Evolutionary conservation across 2,329 filamentous ascomycete genomes (phyloP).

Genomic region (Nemania bipapillata): DNA sequence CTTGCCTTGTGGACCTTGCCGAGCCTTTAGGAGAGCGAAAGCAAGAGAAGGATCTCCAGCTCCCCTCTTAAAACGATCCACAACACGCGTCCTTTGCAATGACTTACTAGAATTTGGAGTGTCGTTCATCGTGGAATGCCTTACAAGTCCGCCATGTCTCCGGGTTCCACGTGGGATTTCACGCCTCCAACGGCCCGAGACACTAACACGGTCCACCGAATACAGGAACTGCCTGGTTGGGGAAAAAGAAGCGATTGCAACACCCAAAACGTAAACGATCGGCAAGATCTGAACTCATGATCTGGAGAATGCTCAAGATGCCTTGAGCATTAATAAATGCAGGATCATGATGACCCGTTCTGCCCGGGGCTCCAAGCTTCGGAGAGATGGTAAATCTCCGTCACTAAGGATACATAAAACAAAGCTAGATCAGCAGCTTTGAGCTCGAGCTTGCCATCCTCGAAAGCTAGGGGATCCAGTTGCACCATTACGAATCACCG

Average conservation of each 20-base stretch:
- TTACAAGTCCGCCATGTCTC: neutral
- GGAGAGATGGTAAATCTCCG: neutral
- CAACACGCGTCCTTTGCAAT: neutral
- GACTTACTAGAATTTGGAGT: neutral
- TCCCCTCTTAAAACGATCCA: neutral
- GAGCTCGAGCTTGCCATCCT: neutral
- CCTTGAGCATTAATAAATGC: neutral
- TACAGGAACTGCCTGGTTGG: conserved; percentile 9
- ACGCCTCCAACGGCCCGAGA: neutral
- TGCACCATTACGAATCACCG: neutral
- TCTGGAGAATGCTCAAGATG: neutral
- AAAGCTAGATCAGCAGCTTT: neutral
- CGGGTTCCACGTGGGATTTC: neutral
- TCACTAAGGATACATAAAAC: neutral
- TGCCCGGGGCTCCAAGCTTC: neutral
- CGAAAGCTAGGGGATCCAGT: neutral
- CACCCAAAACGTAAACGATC: conserved; percentile 15
- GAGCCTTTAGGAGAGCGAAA: conserved; percentile 20
- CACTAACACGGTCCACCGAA: neutral
- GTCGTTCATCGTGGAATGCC: neutral
- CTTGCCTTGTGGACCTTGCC: conserved; percentile 14
- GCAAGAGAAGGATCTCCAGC: neutral
- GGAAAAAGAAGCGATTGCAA: conserved; percentile 21
- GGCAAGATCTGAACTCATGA: conserved; percentile 16
- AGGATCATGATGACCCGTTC: conserved; percentile 3